Percentiles rank a stretch among this genome's conserved stretches.
Evolutionary conservation across 2,329 filamentous ascomycete species (phyloP).

Genomic region (Paecilomyces dactylethromorphus): DNA sequence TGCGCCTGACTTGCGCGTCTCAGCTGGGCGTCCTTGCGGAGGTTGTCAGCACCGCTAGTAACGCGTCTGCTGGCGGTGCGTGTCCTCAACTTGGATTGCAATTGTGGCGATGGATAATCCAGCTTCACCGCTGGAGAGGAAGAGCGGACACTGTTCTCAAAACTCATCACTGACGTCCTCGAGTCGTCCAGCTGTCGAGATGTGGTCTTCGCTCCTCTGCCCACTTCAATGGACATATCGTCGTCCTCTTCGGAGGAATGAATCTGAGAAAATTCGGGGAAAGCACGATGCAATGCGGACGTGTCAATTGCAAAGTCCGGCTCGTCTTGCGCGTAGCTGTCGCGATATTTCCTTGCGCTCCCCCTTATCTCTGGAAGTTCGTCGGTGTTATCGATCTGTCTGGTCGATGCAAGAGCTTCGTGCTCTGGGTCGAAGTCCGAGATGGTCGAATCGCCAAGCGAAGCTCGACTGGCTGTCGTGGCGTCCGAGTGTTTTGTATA

Average conservation of each 20-base stretch:
- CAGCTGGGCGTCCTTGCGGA: conserved; percentile 36
- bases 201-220: conserved; percentile 42
- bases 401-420: conserved; percentile 35
- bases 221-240: conserved; percentile 51
- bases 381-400: conserved; percentile 24
- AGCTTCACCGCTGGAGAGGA: conserved; percentile 34
- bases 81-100: conserved; percentile 28
- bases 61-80: conserved; percentile 21
- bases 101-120: conserved; percentile 26
- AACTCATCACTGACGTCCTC: conserved; percentile 43
- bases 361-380: conserved; percentile 18
- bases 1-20: conserved; percentile 33
- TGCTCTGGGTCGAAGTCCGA: conserved; percentile 38
- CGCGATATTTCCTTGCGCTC: conserved; percentile 24
- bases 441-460: conserved; percentile 9
- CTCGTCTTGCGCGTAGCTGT: conserved; percentile 22
- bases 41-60: conserved; percentile 22
- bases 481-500: conserved; percentile 17
- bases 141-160: conserved; percentile 39
- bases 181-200: conserved; percentile 41
- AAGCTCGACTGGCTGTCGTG: conserved; percentile 13
- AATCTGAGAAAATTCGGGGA: conserved; percentile 43
- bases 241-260: conserved; percentile 38
- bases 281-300: conserved; percentile 40
- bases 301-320: conserved; percentile 40